phyloP scores from a whole-genome alignment of 352 stramenopile species.

The Globisporangium okanoganense region DNA sequence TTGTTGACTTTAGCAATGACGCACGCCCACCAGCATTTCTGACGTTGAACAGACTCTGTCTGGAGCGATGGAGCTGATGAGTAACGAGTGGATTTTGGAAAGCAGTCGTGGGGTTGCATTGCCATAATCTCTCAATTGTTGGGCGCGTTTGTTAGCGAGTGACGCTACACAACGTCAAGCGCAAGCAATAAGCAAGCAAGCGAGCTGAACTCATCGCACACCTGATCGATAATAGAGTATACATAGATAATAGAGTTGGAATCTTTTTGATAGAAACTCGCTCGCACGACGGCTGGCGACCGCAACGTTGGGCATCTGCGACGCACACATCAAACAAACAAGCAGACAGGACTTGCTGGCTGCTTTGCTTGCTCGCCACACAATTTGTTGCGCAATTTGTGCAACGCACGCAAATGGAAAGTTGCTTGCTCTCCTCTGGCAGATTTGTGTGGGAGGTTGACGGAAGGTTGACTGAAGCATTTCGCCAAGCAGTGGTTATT shows the following conservation, averaged over 20 bases:
- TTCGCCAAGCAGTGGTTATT: not conserved
- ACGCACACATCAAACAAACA: not conserved
- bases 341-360: not conserved
- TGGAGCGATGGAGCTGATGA: not conserved
- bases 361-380: slow-evolving; percentile 1
- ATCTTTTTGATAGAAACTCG: not conserved
- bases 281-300: not conserved
- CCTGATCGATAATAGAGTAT: not conserved
- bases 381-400: not conserved
- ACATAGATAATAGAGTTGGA: no score
- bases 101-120: not conserved
- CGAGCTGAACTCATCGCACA: not conserved
- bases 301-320: not conserved
- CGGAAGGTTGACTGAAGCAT: not conserved
- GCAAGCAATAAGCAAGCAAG: not conserved
- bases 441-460: not conserved
- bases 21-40: not conserved
- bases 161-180: not conserved
- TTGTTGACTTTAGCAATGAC: not conserved
- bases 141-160: not conserved
- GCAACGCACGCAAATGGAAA: not conserved
- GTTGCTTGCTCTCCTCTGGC: no score
- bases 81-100: not conserved
- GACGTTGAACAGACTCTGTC: not conserved
- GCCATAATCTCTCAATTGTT: not conserved